Conservation (phyloP, 1,139 yeast genomes). For the Wickerhamomyces sp. region DNA sequence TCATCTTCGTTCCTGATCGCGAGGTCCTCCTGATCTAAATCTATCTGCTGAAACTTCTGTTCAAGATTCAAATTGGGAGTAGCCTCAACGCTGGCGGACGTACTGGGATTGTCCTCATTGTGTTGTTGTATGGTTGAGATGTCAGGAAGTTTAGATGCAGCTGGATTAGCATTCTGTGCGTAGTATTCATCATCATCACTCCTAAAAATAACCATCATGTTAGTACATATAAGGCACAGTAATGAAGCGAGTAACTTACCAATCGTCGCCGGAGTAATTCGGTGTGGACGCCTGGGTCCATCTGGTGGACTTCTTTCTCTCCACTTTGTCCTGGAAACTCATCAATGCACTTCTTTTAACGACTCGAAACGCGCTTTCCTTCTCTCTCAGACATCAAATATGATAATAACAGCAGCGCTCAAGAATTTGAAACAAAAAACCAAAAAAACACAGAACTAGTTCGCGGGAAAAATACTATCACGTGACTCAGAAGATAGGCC, state of each 20-base stretch:
- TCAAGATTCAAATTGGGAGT: conserved; percentile 14
- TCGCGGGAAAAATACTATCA: neutral
- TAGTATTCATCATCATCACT: conserved; percentile 15
- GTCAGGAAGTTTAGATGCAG: conserved; percentile 9
- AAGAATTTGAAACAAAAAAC: too few relatives aligned
- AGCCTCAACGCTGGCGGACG: conserved; percentile 2
- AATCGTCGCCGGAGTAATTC: conserved; percentile 51
- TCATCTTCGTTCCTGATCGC: neutral
- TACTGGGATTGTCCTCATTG: conserved; percentile 9
- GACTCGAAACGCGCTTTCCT: neutral
- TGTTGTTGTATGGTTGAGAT: conserved; percentile 6
- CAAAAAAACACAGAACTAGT: neutral
- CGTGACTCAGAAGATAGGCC: neutral
- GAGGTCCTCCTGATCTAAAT: conserved; percentile 12
- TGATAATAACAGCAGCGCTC: too few relatives aligned
- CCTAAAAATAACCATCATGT: conserved; percentile 6
- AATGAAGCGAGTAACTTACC: conserved; percentile 37
- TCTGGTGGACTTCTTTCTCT: conserved; percentile 56
- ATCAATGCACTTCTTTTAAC: neutral
- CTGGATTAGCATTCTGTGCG: conserved; percentile 7
- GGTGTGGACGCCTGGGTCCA: conserved; percentile 59
- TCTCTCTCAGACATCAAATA: neutral
- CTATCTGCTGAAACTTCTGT: conserved; percentile 19
- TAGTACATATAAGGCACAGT: conserved; percentile 7
- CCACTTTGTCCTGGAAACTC: conserved; percentile 34